phyloP scores from a whole-genome alignment of 768 basidiomycete species.

The Lactarius trivialis region DNA sequence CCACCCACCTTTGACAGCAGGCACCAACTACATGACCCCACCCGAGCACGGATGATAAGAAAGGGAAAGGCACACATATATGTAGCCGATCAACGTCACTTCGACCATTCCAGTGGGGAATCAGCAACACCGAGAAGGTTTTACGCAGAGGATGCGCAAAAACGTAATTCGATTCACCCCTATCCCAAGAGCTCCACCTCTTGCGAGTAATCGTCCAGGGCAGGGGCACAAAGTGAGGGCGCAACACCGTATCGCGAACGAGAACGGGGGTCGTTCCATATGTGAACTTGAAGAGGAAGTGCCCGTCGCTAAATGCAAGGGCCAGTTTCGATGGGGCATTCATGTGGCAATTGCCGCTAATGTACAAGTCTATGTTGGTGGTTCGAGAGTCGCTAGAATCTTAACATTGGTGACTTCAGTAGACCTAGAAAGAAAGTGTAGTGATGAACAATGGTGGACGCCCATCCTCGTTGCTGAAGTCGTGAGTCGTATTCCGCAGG shows the following conservation, averaged over 20 bases:
- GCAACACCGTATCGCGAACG: background rate
- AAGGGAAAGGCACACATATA: background rate
- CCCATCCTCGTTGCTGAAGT: conserved; percentile 12
- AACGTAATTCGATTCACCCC: background rate
- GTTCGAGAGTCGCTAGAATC: too few species aligned
- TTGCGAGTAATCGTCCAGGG: background rate
- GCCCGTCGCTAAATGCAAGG: background rate
- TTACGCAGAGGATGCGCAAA: background rate
- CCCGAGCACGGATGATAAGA: background rate
- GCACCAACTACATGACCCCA: background rate
- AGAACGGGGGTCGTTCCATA: background rate
- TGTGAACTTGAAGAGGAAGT: background rate
- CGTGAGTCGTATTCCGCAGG: conserved; percentile 27
- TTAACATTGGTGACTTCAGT: background rate
- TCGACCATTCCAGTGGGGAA: background rate
- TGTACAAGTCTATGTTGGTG: background rate
- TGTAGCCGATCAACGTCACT: background rate
- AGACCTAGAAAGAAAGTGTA: conserved; percentile 34
- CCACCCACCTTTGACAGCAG: background rate
- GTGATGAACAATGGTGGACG: conserved; percentile 50
- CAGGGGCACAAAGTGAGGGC: background rate
- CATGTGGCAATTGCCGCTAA: background rate
- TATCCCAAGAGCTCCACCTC: background rate
- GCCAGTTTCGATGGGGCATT: background rate
- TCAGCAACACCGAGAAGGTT: background rate